Evolutionary conservation across 768 basidiomycete genomes (phyloP), one percentile per base, ranked within the genome.

Genomic region (Naganishia kalamii): DNA sequence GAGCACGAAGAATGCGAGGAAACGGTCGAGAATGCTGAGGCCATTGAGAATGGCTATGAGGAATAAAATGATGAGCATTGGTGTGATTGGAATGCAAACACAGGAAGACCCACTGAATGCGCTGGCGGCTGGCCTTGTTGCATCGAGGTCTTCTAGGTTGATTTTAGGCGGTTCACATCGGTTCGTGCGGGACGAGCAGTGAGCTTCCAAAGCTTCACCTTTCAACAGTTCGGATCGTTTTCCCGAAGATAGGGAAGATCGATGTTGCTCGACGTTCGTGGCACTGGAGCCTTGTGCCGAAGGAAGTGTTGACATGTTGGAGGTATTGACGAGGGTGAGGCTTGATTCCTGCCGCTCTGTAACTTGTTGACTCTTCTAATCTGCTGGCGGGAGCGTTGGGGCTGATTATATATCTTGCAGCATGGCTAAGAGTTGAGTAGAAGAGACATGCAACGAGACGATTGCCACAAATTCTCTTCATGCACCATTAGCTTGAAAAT

Each of bases 1-100:
- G 2, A 92, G 80, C 32, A 91, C 86, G 41, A 85, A 79, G 0
- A 86, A 83, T 0, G 87, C 85, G 30, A 89, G 79, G 5, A 86
- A 80, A 19, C 84, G 82, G 70, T 89, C 87, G 2, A 84, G 75
- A 29, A 84, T 74, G 43, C 82, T 74, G 0, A 87, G 79, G 25
- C 78, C 50, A 21, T 57, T 60, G 40, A 77, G 68, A 7, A 78
- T 6, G 25, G 35, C 54, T 57, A 27, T 12, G 21, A 25, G 12
- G n/a, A n/a, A 37, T 27, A 13, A 57, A 37, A 12, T 12, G 23
- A 10, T 5, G 35, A 44, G 32, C 23, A 37, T 7, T 41, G 40
- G 40, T 10, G 21, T 25, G 48, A 50, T 11, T 4, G 29, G 3
- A 21, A 11, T 25, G 21, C 32, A 8, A 6, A 52, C 10, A n/a